These are phyloP conservation scores for Russula dissimulans DNA, from an alignment of 768 basidiomycete species.

Conservation along the genomic window DNA sequence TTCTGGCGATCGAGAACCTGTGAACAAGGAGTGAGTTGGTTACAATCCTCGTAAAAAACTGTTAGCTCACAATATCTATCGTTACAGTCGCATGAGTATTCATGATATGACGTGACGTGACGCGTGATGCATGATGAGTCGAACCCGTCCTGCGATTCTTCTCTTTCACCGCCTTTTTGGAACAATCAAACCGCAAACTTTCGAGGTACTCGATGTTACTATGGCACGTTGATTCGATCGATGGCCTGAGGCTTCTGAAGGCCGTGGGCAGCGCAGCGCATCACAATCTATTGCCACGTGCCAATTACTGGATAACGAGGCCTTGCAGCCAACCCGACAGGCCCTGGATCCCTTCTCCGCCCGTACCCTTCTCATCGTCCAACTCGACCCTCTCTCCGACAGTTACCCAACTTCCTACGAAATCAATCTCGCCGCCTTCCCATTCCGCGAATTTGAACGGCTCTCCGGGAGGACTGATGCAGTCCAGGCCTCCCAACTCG, in stretches of 20 bases:
- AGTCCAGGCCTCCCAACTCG: constrained; percentile 70
- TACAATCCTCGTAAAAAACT: neutral
- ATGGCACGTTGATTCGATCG: too few species aligned
- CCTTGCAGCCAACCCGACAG: constrained; percentile 4
- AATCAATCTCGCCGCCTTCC: constrained; percentile 75
- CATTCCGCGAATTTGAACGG: constrained; percentile 69
- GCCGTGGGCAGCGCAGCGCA: neutral
- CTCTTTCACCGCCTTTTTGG: too few species aligned
- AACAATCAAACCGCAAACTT: too few species aligned
- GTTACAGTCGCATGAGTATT: constrained; percentile 36
- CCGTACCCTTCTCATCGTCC: constrained; percentile 29
- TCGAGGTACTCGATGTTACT: too few species aligned
- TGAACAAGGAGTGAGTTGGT: neutral
- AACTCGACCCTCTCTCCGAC: constrained; percentile 25
- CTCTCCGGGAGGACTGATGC: constrained; percentile 41
- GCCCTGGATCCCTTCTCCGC: neutral
- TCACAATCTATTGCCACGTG: neutral
- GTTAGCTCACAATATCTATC: constrained; percentile 36
- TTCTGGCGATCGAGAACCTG: constrained; percentile 67
- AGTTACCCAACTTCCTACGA: constrained; percentile 49
- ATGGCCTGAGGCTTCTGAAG: too few species aligned
- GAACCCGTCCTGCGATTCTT: too few species aligned
- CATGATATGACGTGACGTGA: neutral
- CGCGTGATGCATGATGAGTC: too few species aligned
- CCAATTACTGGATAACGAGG: neutral